Percentiles rank a stretch among this genome's conserved stretches.
phyloP scores from a whole-genome alignment of 306 rosid species.

The Lathyrus aphaca region DNA sequence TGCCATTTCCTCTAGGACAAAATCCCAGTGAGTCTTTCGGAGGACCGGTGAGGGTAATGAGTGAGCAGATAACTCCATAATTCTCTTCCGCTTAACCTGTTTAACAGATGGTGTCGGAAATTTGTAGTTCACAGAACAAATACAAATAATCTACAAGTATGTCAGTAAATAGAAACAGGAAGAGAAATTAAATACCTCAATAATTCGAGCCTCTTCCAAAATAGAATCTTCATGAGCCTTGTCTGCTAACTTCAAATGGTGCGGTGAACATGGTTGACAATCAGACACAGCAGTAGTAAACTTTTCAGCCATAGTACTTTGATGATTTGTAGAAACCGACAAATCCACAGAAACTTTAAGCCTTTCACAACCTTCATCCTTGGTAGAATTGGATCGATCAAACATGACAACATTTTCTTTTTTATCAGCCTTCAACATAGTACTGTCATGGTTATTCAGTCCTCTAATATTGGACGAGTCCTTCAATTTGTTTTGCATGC shows the following conservation, averaged over 20 bases:
- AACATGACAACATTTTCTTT: slow-evolving; percentile 46
- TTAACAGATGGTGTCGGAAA: slow-evolving; percentile 37
- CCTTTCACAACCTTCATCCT: slow-evolving; percentile 47
- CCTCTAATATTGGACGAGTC: slow-evolving; percentile 51
- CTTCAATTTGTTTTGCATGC: slow-evolving; percentile 46
- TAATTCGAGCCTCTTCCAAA: slow-evolving; percentile 81
- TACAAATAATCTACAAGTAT: slow-evolving; percentile 32
- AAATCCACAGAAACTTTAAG: slow-evolving; percentile 43
- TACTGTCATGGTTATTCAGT: slow-evolving; percentile 50
- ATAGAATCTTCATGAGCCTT: slow-evolving; percentile 91
- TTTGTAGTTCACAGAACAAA: slow-evolving; percentile 34
- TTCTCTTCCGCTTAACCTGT: slow-evolving; percentile 95
- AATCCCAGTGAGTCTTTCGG: slow-evolving; percentile 87
- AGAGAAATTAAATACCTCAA: slow-evolving; percentile 65
- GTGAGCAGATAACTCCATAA: slow-evolving; percentile 75
- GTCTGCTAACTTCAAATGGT: slow-evolving; percentile 55
- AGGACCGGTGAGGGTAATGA: slow-evolving; percentile 57
- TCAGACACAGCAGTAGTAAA: slow-evolving; percentile 49
- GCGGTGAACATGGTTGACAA: slow-evolving; percentile 48
- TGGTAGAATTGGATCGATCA: slow-evolving; percentile 49
- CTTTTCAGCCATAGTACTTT: slow-evolving; percentile 43
- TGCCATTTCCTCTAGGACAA: slow-evolving; percentile 94
- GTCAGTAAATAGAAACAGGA: slow-evolving; percentile 29
- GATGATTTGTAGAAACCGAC: slow-evolving; percentile 50
- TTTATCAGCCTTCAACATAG: slow-evolving; percentile 50